These are phyloP conservation scores for Colletotrichum filicis DNA, from an alignment of 2,329 filamentous ascomycete genomes.

Conservation along the genomic window DNA sequence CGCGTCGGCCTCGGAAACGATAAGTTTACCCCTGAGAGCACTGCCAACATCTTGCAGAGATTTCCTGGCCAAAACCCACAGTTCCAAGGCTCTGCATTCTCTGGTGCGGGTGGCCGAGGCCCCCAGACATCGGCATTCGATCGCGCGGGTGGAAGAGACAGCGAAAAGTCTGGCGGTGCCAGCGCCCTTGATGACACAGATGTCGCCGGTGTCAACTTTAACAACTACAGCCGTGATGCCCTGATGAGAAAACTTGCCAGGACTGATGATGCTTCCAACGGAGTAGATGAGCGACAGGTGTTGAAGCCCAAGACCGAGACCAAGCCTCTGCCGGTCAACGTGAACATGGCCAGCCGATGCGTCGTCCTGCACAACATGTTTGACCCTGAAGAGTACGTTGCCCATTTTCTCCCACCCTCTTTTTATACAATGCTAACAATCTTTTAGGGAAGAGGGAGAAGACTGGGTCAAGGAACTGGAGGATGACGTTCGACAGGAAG, in stretches of 20 bases:
- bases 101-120: constrained; percentile 87
- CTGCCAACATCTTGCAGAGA: constrained; percentile 89
- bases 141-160: constrained; percentile 87
- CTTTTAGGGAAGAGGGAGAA: constrained; percentile 81
- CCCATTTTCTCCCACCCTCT: not conserved
- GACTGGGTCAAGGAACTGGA: constrained; percentile 93
- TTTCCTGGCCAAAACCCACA: constrained; percentile 84
- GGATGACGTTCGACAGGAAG: constrained; percentile 92
- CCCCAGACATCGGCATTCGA: constrained; percentile 90
- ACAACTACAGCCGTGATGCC: constrained; percentile 97
- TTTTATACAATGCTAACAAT: constrained; percentile 45
- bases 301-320: constrained; percentile 82
- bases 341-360: constrained; percentile 93
- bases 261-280: constrained; percentile 81
- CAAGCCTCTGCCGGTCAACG: constrained; percentile 83
- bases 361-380: constrained; percentile 97
- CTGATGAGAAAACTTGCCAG: constrained; percentile 98
- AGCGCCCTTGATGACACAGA: constrained; percentile 98
- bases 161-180: constrained; percentile 89
- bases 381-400: constrained; percentile 85
- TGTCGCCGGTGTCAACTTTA: constrained; percentile 98
- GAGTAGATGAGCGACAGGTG: constrained; percentile 76
- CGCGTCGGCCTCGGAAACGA: constrained; percentile 99
- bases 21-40: constrained; percentile 99
- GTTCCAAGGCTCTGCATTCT: constrained; percentile 92